Evolutionary conservation across 805 yeast genomes (phyloP), one percentile per base, ranked within the genome.

Genomic region (Saccharomyces mikatae): DNA sequence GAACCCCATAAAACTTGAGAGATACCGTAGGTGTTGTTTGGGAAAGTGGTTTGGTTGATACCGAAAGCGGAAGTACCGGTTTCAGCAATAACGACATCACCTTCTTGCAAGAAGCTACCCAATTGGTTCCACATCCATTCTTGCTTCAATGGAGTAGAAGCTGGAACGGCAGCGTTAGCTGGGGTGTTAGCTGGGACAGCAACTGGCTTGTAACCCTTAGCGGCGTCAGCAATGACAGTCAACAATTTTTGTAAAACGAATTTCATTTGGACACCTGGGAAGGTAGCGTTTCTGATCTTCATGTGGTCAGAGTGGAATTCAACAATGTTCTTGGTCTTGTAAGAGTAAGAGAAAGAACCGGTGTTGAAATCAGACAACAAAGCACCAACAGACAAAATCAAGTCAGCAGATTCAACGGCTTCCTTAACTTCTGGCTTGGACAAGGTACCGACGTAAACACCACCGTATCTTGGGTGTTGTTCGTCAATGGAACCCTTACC

Each of bases 291-390:
- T 69, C 77, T 81, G 69, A 84, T 81, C 74, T 84, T 84, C 68
- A 83, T 81, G 75, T 82, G 77, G 73, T 85, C 87, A 21, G 90
- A 84, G 74, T 85, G 91, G 80, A 85, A 83, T 74, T 85, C 91
- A 60, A 85, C 80, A 65, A 85, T 80, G 74, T 85, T 84, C 71
- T 80, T 82, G 63, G 91, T 85, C 71, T 81, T 79, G 76, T 84
- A 84, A 54, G 84, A 79, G 74, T 85, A 85, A 41, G 89, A 82
- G 77, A 85, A 85, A 22, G 95, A 86, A 68, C 96, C 96, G 50
- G 96, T 88, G 79, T 88, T 88, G 82, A 86, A 89, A 73, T 88
- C 96, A 51, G 94, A 87, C 67, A 88, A 75, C 68, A 88, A 74
- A 51, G 90, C 91, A 71, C 96, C 96, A 62, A 87, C 79, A 32